These are phyloP conservation scores for Solanum neorickii DNA, from an alignment of 257 asterid genomes.

Conservation along the genomic window DNA sequence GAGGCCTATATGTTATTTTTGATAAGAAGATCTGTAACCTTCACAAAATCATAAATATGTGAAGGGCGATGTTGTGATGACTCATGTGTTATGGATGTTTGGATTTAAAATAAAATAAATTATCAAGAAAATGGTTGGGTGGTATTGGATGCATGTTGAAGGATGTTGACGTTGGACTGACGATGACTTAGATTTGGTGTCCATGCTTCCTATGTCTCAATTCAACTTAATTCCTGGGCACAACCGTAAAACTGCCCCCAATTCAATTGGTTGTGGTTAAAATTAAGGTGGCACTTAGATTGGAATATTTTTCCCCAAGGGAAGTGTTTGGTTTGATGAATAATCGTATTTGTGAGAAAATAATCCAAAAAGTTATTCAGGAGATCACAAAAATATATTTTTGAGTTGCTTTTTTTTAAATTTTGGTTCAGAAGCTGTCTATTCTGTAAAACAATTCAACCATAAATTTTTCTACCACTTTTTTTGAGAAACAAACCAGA, in stretches of 20 bases:
- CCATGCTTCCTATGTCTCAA: neutral
- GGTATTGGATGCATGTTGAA: neutral
- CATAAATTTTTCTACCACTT: neutral
- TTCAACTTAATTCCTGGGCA: neutral
- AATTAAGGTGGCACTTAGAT: neutral
- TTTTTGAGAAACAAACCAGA: neutral
- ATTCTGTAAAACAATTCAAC: neutral
- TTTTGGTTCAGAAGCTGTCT: neutral
- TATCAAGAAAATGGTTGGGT: neutral
- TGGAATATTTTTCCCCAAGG: neutral
- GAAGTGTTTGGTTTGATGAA: neutral
- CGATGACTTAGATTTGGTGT: neutral
- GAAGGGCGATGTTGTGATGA: neutral
- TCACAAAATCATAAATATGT: neutral
- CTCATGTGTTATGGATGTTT: neutral
- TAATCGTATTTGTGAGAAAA: neutral
- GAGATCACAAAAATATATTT: neutral
- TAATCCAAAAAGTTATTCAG: neutral
- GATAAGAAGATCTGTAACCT: neutral
- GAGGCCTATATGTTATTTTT: neutral
- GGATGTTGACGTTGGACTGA: neutral
- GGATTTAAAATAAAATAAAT: neutral
- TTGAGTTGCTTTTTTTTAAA: neutral
- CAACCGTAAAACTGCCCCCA: neutral
- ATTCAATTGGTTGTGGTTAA: neutral